Evolutionary conservation across 108 stramenopile genomes (phyloP), one percentile per base, ranked within the genome.

Genomic region (Craspedostauros australis): DNA sequence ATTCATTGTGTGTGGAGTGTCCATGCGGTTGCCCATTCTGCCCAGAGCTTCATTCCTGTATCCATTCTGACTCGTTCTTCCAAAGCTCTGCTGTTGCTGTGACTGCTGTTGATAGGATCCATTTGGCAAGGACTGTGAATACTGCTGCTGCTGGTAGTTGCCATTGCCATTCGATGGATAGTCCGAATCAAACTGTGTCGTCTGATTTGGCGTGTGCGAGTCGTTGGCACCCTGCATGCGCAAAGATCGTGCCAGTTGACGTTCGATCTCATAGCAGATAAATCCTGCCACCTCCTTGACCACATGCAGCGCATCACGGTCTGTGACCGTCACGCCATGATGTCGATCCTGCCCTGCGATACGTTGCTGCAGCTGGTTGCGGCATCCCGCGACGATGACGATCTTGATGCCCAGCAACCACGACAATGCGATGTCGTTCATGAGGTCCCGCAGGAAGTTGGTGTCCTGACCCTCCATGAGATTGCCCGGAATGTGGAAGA

Each of bases 241-340:
- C 46, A 92, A 46, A 42, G 82, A 70, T 42, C 86, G 65, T 15
- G 91, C 93, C 44, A 97, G 60, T 41, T 89, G 78, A 28, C 92
- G 62, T 55, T 97, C 96, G 44, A 97, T 91, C 60, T 95, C 94
- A 67, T 94, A 92, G 46, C 96, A 64, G n/a, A 94, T 93, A 53
- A 77, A 90, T 24, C 96, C 96, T 6, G 94, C 91, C 52, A 94
- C 94, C 66, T 94, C 96, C 59, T 95, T 94, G 16, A 93, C 86
- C 30, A 95, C 73, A 37, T 87, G 54, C 21, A 94, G 57, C 4
- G 81, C 76, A 25, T 88, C 83, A 33, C 73, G 57, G 62, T 93
- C 86, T 3, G 96, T 95, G 11, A 97, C 73, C 4, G 82, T 65
- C 19, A 93, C 61, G n/a, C 76, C 80, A 73, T 75, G 72, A 33